Conservation (phyloP, 2,329 filamentous ascomycete species). For the Talaromyces rugulosus region DNA sequence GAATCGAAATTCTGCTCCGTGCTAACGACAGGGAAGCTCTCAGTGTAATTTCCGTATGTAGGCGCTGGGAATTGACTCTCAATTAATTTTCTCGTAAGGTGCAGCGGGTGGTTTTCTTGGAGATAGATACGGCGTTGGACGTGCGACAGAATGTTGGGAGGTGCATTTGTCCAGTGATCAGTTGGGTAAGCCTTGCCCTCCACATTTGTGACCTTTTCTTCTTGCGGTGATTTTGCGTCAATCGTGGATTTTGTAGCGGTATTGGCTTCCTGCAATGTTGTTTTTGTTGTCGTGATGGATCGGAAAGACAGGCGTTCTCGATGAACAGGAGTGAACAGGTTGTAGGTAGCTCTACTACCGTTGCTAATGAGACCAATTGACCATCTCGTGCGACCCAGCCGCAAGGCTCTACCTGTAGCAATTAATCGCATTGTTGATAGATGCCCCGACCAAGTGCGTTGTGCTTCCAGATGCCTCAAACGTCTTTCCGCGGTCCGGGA, state of each 20-base stretch:
- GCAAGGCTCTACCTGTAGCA: constrained; percentile 37
- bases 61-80: constrained; percentile 77
- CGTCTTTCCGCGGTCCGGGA: not conserved
- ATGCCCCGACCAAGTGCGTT: not conserved
- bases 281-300: constrained; percentile 29
- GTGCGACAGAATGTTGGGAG: constrained; percentile 68
- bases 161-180: constrained; percentile 83
- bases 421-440: constrained; percentile 31
- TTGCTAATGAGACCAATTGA: constrained; percentile 16
- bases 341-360: not conserved
- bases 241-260: not conserved
- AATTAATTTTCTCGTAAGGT: constrained; percentile 87
- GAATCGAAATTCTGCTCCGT: constrained; percentile 92
- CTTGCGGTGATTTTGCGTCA: not conserved
- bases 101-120: constrained; percentile 83
- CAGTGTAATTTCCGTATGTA: constrained; percentile 71
- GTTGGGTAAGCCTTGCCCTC: constrained; percentile 61
- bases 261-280: constrained; percentile 16
- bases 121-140: constrained; percentile 79
- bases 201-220: constrained; percentile 39
- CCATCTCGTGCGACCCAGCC: constrained; percentile 32
- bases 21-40: constrained; percentile 77
- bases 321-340: constrained; percentile 3
- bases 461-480: not conserved
- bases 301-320: not conserved